Base-by-base conservation (phyloP, 2,329 filamentous ascomycete genomes). In the Xylaria sp. region DNA sequence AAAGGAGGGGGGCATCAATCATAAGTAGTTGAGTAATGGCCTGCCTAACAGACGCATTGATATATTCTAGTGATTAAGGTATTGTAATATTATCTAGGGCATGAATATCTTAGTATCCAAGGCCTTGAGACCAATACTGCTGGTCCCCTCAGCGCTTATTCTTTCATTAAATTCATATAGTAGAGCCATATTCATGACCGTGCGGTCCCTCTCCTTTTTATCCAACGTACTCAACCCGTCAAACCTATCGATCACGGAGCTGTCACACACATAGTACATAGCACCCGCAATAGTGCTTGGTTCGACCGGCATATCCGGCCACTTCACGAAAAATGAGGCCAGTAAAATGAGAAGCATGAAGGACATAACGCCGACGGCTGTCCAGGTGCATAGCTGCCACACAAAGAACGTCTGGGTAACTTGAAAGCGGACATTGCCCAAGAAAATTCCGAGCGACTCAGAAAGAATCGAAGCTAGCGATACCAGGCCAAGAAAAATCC, bases 361-460 rank as follows among this genome's bases (percentile, higher is more conserved):
- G 23, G 71, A 65, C 29, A 83, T 71, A 18, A 81, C 78, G 1
- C 72, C 74, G 10, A 81, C 75, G 23, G 77, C 71, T 25, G 78
- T 50, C 73, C 77, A 81, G 16, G 75, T 76, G 68, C 79, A 80
- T 23, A 80, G 73, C 5, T 69, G 63, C 42, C 77, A 76, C 1
- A 79, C 75, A 2, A 77, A 63, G 37, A 72, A 79, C 5, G 79
- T 80, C 69, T 80, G 78, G 23, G 78, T 79, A 12, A 79, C 73
- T 1, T 77, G 78, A 71, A 77, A 82, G 0, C 80, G 80, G 13
- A 83, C 76, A 65, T 81, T 81, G 71, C 78, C 75, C 0, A 83
- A 76, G 42, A 80, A 76, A 29, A 83, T 75, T 1, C 80, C 25
- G 5, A 69, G 68, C 2, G 35, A 64, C 21, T 63, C 37, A 6